Evolutionary conservation across 345 rosid species (phyloP).

Genomic region (Acer saccharum): DNA sequence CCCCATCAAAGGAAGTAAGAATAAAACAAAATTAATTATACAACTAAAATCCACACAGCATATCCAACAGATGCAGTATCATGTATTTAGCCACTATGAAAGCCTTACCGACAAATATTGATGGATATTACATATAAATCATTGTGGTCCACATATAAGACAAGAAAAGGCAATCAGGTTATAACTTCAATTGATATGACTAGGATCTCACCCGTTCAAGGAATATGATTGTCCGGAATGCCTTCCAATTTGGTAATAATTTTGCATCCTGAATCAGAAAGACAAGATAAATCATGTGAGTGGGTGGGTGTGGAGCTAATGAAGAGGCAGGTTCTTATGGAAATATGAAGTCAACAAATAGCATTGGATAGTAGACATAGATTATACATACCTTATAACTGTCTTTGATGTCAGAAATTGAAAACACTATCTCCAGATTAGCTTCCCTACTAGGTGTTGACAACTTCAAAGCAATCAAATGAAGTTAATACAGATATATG

Average conservation of each 20-base stretch:
- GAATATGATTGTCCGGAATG: conserved; percentile 84
- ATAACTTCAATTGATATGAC: conserved; percentile 6
- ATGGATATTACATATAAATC: background rate
- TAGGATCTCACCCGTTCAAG: conserved; percentile 68
- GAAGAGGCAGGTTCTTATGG: conserved; percentile 3
- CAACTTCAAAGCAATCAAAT: conserved; percentile 29
- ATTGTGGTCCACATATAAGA: background rate
- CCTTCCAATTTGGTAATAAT: conserved; percentile 84
- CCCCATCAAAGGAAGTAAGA: background rate
- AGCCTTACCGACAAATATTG: background rate
- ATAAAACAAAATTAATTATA: background rate
- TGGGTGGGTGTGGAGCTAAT: background rate
- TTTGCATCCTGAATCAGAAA: conserved; percentile 58
- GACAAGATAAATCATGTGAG: conserved; percentile 1
- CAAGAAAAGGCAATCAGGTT: background rate
- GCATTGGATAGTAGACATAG: background rate
- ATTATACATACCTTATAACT: conserved; percentile 61
- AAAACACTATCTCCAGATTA: conserved; percentile 43
- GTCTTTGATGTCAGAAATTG: conserved; percentile 62
- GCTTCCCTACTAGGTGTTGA: conserved; percentile 39
- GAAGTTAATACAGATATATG: background rate
- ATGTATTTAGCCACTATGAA: background rate
- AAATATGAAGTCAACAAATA: conserved; percentile 8
- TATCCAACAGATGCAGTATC: background rate
- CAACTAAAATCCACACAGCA: background rate